Conservation (phyloP, 192 early-diverging fungal genomes). For the Coemansia sp. region DNA sequence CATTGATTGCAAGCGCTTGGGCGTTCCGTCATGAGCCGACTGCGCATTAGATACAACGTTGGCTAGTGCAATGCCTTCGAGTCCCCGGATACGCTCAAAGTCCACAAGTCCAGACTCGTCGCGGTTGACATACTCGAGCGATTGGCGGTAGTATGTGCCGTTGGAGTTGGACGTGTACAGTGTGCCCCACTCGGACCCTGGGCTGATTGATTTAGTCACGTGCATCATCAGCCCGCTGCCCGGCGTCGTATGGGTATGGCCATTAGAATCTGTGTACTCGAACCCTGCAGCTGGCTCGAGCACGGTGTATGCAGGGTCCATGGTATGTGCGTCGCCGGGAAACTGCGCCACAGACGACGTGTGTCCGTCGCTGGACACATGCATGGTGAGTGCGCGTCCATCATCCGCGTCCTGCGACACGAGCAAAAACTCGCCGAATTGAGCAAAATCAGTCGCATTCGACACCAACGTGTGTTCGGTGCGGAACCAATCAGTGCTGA, state of each 20-base stretch:
- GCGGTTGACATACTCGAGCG: conserved; percentile 73
- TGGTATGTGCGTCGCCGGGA: conserved; percentile 63
- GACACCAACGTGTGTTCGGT: conserved; percentile 56
- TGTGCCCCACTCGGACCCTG: conserved; percentile 70
- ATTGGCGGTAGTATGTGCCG: conserved; percentile 74
- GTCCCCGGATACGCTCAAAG: conserved; percentile 83
- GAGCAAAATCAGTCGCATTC: conserved; percentile 73
- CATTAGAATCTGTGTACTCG: conserved; percentile 34
- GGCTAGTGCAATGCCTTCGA: conserved; percentile 80
- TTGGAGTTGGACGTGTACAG: conserved; percentile 91
- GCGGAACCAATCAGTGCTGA: conserved; percentile 58
- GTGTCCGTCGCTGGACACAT: conserved; percentile 72
- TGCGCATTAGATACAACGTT: conserved; percentile 73
- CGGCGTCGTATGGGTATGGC: conserved; percentile 44
- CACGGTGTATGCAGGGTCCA: conserved; percentile 65
- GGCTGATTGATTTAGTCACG: conserved; percentile 57
- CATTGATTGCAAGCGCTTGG: conserved; percentile 63
- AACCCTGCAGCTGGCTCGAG: conserved; percentile 61
- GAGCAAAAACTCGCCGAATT: conserved; percentile 76
- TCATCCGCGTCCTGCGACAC: conserved; percentile 58
- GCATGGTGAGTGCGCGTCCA: conserved; percentile 54
- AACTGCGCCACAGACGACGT: conserved; percentile 69
- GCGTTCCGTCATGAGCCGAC: conserved; percentile 49
- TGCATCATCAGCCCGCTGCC: conserved; percentile 61
- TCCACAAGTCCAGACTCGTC: conserved; percentile 77